Evolutionary conservation across 148 eudicot species (phyloP).

Genomic region (Cornus kousa): DNA sequence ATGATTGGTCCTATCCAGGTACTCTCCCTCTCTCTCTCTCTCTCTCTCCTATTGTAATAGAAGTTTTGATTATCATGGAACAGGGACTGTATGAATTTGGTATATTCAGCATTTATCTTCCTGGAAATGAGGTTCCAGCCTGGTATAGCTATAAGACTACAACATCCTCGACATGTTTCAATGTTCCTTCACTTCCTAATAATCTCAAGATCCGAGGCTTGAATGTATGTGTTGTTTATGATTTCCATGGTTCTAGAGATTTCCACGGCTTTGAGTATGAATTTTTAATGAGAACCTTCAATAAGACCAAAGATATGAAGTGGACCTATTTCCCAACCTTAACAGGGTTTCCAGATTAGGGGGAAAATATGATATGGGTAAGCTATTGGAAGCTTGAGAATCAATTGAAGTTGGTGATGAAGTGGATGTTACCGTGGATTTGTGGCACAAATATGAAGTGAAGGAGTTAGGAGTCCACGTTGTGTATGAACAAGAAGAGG

Average conservation of each 20-base stretch:
- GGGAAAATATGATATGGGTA: too few species aligned
- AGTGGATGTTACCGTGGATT: neutral
- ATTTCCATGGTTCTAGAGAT: too few species aligned
- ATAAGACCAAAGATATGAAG: too few species aligned
- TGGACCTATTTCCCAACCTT: too few species aligned
- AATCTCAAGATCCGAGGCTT: conserved; percentile 8
- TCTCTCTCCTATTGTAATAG: too few species aligned
- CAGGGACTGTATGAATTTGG: conserved; percentile 1
- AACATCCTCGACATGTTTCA: neutral
- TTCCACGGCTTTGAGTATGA: too few species aligned
- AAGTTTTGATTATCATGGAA: too few species aligned
- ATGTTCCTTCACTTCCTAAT: neutral
- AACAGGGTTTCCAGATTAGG: too few species aligned
- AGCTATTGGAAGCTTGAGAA: neutral
- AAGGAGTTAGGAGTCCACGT: too few species aligned
- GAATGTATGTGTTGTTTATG: neutral
- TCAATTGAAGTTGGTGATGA: conserved; percentile 2
- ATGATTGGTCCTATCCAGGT: neutral
- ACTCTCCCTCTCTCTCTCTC: neutral
- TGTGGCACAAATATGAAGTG: neutral
- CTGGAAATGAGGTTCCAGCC: neutral
- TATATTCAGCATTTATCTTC: neutral
- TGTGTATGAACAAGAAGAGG: too few species aligned
- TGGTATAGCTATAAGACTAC: neutral
- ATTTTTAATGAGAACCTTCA: too few species aligned